Base-by-base conservation (phyloP, 108 stramenopile genomes). In the Epipyxis sp. region DNA sequence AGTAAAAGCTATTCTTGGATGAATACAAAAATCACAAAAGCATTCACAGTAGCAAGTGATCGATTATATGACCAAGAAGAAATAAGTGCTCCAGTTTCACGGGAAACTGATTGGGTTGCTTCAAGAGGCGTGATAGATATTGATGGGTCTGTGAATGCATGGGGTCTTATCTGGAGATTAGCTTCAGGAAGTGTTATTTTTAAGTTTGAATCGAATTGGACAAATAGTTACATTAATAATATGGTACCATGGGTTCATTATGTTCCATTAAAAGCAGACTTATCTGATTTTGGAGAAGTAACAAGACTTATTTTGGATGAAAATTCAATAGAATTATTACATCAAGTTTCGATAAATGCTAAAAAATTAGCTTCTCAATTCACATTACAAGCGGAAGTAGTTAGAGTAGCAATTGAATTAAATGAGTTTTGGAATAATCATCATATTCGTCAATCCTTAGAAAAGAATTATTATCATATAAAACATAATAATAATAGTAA, bases 191-290 rank as follows among this genome's bases (percentile, higher is more conserved):
- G 30, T 6, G 61, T 65, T 3, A 32, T 65, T 16, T 13, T 65
- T 3, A 65, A 65, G 61, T 6, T 65, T 65, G 13, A 65, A 65
- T 35, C 34, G 20, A 37, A 29, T 25, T 65, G 61, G 61, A 65
- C 61, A 3, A 35, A 37, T 65, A 6, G 30, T 10, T 35, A 35
- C 25, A 65, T 65, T 32, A 32, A 65, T 10, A 25, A 3, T 6
- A 65, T 65, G 61, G 61, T 13, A 35, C 61, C 61, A 37, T 65
- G 61, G 61, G 25, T 32, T 32, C 61, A 65, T 65, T 65, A 65
- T 32, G 34, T 65, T 37, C 61, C 61, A 10, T 32, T 65, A 10
- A 25, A 65, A 13, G 30, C 27, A 32, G 3, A 3, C 25, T 37
- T 65, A 3, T 65, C 61, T 16, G 3, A 3, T 37, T 35, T 65